Percentiles rank a stretch among this genome's conserved stretches.
Evolutionary conservation across 169 alveolate species (phyloP).

Genomic region (Plasmodium knowlesi): DNA sequence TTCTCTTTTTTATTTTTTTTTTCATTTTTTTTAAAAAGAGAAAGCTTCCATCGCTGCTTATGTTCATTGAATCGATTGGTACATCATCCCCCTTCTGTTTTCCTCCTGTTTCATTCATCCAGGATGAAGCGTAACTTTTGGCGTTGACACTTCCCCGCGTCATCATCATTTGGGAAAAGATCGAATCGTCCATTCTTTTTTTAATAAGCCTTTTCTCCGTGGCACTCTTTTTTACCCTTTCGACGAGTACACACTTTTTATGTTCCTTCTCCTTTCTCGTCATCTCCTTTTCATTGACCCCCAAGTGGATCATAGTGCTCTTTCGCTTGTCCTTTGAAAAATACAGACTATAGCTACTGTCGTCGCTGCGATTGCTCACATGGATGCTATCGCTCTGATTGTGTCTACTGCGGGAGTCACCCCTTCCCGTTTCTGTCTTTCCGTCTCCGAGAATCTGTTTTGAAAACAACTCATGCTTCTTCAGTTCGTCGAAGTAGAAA

Average conservation of each 20-base stretch:
- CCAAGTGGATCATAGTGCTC: not conserved
- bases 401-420: not conserved
- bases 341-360: not conserved
- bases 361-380: not conserved
- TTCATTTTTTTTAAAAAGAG: slow-evolving; percentile 63
- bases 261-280: not conserved
- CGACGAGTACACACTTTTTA: not conserved
- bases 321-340: slow-evolving; percentile 15
- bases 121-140: not conserved
- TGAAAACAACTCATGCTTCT: not conserved
- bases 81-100: not conserved
- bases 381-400: not conserved
- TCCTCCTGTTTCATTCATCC: not conserved
- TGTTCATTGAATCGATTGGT: not conserved
- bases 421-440: not conserved
- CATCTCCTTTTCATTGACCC: not conserved
- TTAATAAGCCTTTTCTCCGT: not conserved
- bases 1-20: slow-evolving; percentile 18
- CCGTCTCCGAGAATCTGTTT: not conserved
- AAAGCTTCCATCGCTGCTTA: slow-evolving; percentile 64
- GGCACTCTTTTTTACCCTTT: not conserved
- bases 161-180: slow-evolving; percentile 25
- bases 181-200: slow-evolving; percentile 25
- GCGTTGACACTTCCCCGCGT: not conserved
- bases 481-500: slow-evolving; percentile 36